These are phyloP conservation scores for Amanita exitialis DNA, from an alignment of 768 basidiomycete species.

Conservation along the genomic window DNA sequence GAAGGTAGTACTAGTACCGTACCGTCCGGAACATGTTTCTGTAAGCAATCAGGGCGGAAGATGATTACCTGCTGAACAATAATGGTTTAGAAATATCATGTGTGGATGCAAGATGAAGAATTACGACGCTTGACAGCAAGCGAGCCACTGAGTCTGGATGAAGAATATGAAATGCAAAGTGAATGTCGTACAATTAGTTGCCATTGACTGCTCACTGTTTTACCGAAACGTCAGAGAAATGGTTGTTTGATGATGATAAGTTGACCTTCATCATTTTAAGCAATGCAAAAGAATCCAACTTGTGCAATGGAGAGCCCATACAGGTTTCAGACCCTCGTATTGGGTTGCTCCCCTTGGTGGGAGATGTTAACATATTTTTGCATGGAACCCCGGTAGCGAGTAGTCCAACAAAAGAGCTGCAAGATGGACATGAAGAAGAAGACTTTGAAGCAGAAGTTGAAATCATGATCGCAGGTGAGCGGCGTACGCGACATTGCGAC, in stretches of 20 bases:
- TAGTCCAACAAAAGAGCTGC: conserved; percentile 1
- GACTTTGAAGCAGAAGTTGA: conserved; percentile 74
- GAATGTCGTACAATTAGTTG: conserved; percentile 11
- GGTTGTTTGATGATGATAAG: conserved; percentile 84
- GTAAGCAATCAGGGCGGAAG: conserved; percentile 17
- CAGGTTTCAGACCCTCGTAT: conserved; percentile 25
- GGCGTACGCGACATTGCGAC: neutral
- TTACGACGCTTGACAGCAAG: conserved; percentile 75
- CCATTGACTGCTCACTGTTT: neutral
- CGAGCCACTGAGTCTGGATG: conserved; percentile 67
- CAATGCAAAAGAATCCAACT: conserved; percentile 10
- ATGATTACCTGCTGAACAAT: conserved; percentile 2
- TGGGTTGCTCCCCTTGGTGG: conserved; percentile 54
- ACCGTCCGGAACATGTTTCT: conserved; percentile 47
- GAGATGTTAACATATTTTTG: conserved; percentile 89
- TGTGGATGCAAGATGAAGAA: conserved; percentile 78
- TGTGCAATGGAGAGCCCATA: conserved; percentile 7
- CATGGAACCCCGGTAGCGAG: conserved; percentile 29
- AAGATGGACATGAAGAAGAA: conserved; percentile 22
- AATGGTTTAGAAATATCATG: conserved; percentile 58
- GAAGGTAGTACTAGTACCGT: conserved; percentile 73
- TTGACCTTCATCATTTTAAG: conserved; percentile 85
- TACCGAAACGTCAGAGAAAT: conserved; percentile 45
- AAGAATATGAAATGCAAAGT: conserved; percentile 91
- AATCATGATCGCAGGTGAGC: conserved; percentile 84